phyloP scores from a whole-genome alignment of 2,329 filamentous ascomycete genomes.

The Metarhizium brunneum region DNA sequence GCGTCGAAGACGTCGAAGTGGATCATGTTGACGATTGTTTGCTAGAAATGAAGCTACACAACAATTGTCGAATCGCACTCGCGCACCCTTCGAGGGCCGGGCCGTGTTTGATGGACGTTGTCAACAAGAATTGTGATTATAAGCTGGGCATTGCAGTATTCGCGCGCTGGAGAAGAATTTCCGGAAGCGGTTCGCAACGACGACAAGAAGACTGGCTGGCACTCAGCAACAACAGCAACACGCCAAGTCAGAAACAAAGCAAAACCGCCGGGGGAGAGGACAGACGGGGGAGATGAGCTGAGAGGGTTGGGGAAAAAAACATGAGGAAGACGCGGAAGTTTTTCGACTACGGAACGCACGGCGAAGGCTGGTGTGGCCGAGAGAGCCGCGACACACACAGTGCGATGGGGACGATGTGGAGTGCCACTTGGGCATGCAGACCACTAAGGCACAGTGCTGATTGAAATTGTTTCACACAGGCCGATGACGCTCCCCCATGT shows the following conservation, averaged over 20 bases:
- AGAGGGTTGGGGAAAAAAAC: not conserved
- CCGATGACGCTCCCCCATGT: not conserved
- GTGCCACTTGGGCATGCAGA: not conserved
- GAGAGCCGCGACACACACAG: conserved; percentile 3
- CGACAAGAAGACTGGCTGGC: not conserved
- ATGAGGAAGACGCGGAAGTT: not conserved
- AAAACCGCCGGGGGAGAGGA: not conserved
- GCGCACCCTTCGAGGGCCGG: not conserved
- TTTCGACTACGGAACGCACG: not conserved
- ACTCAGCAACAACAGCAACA: not conserved
- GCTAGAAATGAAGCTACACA: not conserved
- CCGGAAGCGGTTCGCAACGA: not conserved
- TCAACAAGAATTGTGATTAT: not conserved
- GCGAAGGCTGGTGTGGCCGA: not conserved
- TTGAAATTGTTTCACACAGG: not conserved
- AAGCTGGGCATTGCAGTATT: not conserved
- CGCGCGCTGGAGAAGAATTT: not conserved
- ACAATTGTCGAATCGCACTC: not conserved
- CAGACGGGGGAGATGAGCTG: not conserved
- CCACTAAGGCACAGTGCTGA: not conserved
- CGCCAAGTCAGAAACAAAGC: not conserved
- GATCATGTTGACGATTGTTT: not conserved
- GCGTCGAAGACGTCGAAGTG: conserved; percentile 26
- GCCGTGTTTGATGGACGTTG: not conserved
- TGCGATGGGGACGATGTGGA: not conserved